phyloP scores from a whole-genome alignment of 805 yeast genomes.

The Lipomyces sp. region DNA sequence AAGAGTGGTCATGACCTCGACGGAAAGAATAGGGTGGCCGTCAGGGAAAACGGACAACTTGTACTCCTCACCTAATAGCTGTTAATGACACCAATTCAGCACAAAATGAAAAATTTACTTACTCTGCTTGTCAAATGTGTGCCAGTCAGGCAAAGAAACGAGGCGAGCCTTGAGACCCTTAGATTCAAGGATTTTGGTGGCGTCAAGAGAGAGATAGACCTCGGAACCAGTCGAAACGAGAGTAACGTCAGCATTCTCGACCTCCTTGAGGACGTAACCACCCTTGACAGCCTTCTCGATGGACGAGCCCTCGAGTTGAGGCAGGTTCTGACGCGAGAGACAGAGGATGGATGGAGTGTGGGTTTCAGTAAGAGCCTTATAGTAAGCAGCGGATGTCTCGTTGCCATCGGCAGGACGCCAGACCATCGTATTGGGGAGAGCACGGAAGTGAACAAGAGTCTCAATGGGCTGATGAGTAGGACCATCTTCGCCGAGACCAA shows the following conservation, averaged over 20 bases:
- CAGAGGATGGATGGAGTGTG: constrained; percentile 74
- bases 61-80: constrained; percentile 59
- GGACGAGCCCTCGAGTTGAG: constrained; percentile 91
- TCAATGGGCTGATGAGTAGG: constrained; percentile 65
- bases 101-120: constrained; percentile 40
- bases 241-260: constrained; percentile 69
- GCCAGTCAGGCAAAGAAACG: constrained; percentile 92
- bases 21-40: constrained; percentile 88
- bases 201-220: constrained; percentile 79
- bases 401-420: constrained; percentile 61
- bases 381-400: constrained; percentile 61
- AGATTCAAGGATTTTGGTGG: constrained; percentile 70
- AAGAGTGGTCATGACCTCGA: constrained; percentile 87
- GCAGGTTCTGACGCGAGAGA: constrained; percentile 75
- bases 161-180: constrained; percentile 76
- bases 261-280: constrained; percentile 78
- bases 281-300: constrained; percentile 92
- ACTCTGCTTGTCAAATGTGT: constrained; percentile 80
- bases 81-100: neutral
- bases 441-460: constrained; percentile 56
- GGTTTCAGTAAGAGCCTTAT: constrained; percentile 59
- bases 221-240: constrained; percentile 94
- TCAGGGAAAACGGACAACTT: constrained; percentile 88
- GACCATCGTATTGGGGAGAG: constrained; percentile 55
- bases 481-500: constrained; percentile 64